A percentile compares a stretch with the other conserved stretches of the same genome.
Evolutionary conservation across 441 rosid species (phyloP).

Genomic region (Gossypium trilobum): DNA sequence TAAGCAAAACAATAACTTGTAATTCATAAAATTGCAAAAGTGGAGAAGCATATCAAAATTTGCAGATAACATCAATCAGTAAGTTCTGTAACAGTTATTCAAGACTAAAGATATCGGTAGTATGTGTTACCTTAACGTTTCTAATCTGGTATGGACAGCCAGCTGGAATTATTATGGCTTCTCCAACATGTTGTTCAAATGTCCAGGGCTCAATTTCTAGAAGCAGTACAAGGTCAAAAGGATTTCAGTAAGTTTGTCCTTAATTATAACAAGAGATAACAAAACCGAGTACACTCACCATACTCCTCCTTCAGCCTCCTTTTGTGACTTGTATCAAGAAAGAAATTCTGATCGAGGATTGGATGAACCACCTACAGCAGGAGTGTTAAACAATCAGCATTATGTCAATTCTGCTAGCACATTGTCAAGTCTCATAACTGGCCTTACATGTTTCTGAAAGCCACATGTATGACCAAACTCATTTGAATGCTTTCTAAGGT

Average conservation of each 20-base stretch:
- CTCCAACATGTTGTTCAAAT: constrained; percentile 88
- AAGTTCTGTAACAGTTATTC: not conserved
- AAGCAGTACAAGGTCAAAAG: constrained; percentile 12
- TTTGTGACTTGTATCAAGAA: constrained; percentile 66
- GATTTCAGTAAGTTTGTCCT: not conserved
- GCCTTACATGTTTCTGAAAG: constrained; percentile 46
- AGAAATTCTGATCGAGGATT: constrained; percentile 74
- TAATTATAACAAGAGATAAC: not conserved
- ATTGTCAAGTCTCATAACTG: not conserved
- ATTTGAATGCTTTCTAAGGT: constrained; percentile 52
- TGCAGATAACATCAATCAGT: not conserved
- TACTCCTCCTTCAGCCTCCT: constrained; percentile 80
- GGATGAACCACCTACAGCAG: constrained; percentile 65
- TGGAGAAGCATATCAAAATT: not conserved
- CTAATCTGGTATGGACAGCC: constrained; percentile 93
- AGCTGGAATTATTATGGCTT: constrained; percentile 84
- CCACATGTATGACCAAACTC: constrained; percentile 42
- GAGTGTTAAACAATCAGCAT: constrained; percentile 17
- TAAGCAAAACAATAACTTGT: not conserved
- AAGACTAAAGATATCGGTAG: not conserved
- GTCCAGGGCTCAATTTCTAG: constrained; percentile 92
- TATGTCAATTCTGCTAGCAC: constrained; percentile 14
- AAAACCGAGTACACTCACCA: constrained; percentile 37
- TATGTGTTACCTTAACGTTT: constrained; percentile 57
- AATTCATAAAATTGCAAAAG: not conserved